Evolutionary conservation across 495 filamentous ascomycete genomes (phyloP), one percentile per base, ranked within the genome.

Genomic region (Clavariopsis aquatica): DNA sequence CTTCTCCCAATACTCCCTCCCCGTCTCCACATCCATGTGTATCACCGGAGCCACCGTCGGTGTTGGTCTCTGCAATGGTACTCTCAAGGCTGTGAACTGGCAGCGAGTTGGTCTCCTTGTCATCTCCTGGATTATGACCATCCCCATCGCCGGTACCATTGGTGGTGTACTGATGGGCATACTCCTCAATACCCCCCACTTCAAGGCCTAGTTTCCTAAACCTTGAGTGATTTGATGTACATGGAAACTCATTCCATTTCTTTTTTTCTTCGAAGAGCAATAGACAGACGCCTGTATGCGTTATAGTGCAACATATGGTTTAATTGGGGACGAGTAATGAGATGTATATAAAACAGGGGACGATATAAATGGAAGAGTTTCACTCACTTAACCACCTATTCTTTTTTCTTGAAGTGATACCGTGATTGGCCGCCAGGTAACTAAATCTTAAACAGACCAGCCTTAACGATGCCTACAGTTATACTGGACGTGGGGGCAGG

Each of bases 81-180:
- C 81, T 49, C 55, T 68, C 57, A 84, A 82, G 73, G 82, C 84
- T 12, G 80, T 89, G 59, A 89, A 89, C 78, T 89, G 79, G 76
- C 83, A 65, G 46, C 68, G 67, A 56, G 80, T 87, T 28, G 80
- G 78, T 7, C 76, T 84, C 10, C 59, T 86, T 62, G 68, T 82
- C 52, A 47, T 80, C 31, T 79, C 78, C n/a, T 88, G 86, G 85
- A 79, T 88, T 65, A 70, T 82, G 67, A 89, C 86, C 0, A 82
- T 89, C 34, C 85, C 86, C 9, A 78, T 86, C 60, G 83, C 86
- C 12, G 86, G 84, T 20, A 84, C 81, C 29, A 64, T 88, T 23
- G 82, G 75, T 26, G 86, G 86, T 15, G 65, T 80, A n/a, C 61
- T 86, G 23, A 87, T 87, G 83, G 84, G 82, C 6, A 55, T 88